Conservation (phyloP, 2,329 filamentous ascomycete species). For the Xylaria sp. region DNA sequence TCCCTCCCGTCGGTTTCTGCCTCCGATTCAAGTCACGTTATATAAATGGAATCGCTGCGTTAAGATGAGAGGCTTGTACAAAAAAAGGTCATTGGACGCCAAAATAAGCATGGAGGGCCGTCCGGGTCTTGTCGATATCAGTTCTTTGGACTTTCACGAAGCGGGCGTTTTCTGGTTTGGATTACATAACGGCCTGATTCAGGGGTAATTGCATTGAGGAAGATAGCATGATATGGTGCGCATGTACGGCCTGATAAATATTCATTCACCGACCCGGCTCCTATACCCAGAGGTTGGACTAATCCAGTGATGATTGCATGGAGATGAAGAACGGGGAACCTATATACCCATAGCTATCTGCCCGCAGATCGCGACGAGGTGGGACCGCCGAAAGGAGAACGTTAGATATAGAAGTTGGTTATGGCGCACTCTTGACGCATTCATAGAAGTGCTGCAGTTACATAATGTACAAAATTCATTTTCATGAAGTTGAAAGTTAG, state of each 20-base stretch:
- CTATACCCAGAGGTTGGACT: slow-evolving; percentile 28
- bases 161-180: slow-evolving; percentile 41
- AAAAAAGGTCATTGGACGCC: slow-evolving; percentile 18
- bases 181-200: slow-evolving; percentile 36
- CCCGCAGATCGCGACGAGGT: background rate
- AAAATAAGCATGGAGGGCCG: slow-evolving; percentile 16
- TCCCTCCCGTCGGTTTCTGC: slow-evolving; percentile 5
- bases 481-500: background rate
- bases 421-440: slow-evolving; percentile 13
- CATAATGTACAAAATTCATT: slow-evolving; percentile 29
- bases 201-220: slow-evolving; percentile 34
- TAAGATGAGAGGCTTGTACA: slow-evolving; percentile 31
- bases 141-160: slow-evolving; percentile 38
- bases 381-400: background rate
- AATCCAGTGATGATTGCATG: slow-evolving; percentile 27
- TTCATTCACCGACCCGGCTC: slow-evolving; percentile 13
- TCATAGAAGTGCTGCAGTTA: slow-evolving; percentile 8
- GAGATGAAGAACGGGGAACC: slow-evolving; percentile 13
- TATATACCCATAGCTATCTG: background rate
- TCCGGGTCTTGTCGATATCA: slow-evolving; percentile 37
- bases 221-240: slow-evolving; percentile 27
- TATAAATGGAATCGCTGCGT: slow-evolving; percentile 2
- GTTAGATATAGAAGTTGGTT: slow-evolving; percentile 25
- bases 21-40: slow-evolving; percentile 6
- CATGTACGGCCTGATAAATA: slow-evolving; percentile 25